Evolutionary conservation across 225 moss, liverwort and hornwort genomes (phyloP).

Genomic region (Polytrichum commune): DNA sequence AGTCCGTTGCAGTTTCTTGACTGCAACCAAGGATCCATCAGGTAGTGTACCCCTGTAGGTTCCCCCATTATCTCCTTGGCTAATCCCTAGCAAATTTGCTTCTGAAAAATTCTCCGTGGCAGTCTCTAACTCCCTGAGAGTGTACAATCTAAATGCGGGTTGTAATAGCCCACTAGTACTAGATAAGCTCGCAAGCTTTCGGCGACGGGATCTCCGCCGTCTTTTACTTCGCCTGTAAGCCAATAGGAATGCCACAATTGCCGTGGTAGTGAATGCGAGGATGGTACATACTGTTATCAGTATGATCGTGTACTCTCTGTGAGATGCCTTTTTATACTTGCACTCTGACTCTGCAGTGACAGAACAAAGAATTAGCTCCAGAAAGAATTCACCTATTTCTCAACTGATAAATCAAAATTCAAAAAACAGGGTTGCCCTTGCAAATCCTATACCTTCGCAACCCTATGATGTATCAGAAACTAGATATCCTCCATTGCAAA

Average conservation of each 20-base stretch:
- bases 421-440: too few relatives aligned
- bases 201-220: slow-evolving; percentile 73
- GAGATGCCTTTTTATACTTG: slow-evolving; percentile 48
- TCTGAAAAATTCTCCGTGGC: slow-evolving; percentile 83
- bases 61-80: slow-evolving; percentile 40
- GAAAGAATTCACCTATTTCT: too few relatives aligned
- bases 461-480: too few relatives aligned
- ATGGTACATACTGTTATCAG: slow-evolving; percentile 79
- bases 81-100: slow-evolving; percentile 71
- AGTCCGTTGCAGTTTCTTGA: slow-evolving; percentile 70
- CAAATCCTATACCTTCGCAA: too few relatives aligned
- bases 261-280: slow-evolving; percentile 71
- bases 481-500: too few relatives aligned
- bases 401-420: too few relatives aligned
- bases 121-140: slow-evolving; percentile 72
- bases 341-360: slow-evolving; percentile 32
- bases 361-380: too few relatives aligned
- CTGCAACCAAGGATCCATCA: slow-evolving; percentile 66
- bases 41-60: slow-evolving; percentile 64
- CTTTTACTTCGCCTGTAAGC: slow-evolving; percentile 85
- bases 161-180: slow-evolving; percentile 54
- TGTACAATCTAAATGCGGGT: slow-evolving; percentile 83
- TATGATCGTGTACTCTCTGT: slow-evolving; percentile 85
- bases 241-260: slow-evolving; percentile 85
- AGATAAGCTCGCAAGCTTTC: slow-evolving; percentile 56